Evolutionary conservation across 2,329 filamentous ascomycete species (phyloP).

Genomic region (Seiridium cupressi): DNA sequence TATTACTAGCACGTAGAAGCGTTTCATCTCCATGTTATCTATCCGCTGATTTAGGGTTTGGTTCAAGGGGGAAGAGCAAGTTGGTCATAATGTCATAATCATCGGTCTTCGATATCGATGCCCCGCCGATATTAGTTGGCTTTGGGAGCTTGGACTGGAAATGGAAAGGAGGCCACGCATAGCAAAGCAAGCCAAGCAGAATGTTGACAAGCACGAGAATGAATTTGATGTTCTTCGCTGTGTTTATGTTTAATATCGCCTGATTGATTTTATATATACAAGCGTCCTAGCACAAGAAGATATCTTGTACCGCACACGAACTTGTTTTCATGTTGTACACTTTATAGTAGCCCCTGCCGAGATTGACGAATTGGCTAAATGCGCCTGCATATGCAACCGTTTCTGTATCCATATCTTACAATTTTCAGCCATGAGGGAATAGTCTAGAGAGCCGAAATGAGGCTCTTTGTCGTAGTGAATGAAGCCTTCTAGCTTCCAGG

Average conservation of each 20-base stretch:
- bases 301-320: too few relatives aligned
- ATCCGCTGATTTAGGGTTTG: conserved; percentile 10
- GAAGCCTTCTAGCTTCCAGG: too few relatives aligned
- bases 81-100: background rate
- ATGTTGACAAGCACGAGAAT: background rate
- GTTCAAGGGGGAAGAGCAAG: conserved; percentile 6
- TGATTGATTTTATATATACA: too few relatives aligned
- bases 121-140: background rate
- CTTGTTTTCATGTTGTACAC: too few relatives aligned
- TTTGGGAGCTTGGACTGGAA: background rate
- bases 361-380: too few relatives aligned
- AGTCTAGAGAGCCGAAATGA: background rate
- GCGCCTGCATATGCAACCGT: too few relatives aligned
- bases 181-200: background rate
- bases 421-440: too few relatives aligned
- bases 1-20: conserved; percentile 6
- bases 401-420: too few relatives aligned
- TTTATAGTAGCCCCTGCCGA: too few relatives aligned
- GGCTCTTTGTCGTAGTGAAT: background rate
- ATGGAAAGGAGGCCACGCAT: background rate
- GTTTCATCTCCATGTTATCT: conserved; percentile 9
- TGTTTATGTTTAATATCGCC: background rate
- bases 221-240: background rate
- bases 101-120: background rate
- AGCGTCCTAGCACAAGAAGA: too few relatives aligned